Evolutionary conservation across 2,329 filamentous ascomycete species (phyloP), one percentile per base, ranked within the genome.

Genomic region (Nannizziopsis barbatae): DNA sequence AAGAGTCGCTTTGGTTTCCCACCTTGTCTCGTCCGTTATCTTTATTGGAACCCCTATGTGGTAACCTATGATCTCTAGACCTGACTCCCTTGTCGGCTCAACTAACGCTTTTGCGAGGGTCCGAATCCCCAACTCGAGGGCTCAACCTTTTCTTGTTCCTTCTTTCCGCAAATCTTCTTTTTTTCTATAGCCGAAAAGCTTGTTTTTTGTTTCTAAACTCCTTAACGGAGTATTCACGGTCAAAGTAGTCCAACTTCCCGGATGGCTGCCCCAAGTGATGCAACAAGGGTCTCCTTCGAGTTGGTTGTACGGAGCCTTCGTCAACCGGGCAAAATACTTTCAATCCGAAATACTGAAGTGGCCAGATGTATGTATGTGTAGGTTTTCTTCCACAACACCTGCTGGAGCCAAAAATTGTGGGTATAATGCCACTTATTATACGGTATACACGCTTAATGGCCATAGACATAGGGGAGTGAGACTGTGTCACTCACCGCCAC

Each of bases 401-500:
- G 18, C 18, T 45, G 33, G 12, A 42, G 35, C 39, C n/a, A 14
- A 18, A 27, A 36, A 31, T 11, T 12, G 12, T n/a, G 37, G 41
- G 35, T 37, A 47, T 47, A 42, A n/a, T 42, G 12, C 6, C 31
- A 30, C 36, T 9, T 12, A 47, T 20, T 42, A 47, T 47, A 42
- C 45, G 45, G 37, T 47, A 41, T 47, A 47, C 39, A 42, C 5
- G 14, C 18, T 15, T 15, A n/a, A 17, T 2, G 36, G 35, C 14
- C 38, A 22, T 1, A 18, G 17, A 17, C 18, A 36, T 47, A 32
- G 37, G 45, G 41, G 38, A 32, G 18, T 7, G 30, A 32, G 32
- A 8, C 10, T 43, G 46, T 49, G 39, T 44, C 40, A 49, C 46
- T 49, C 40, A 49, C 46, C 46, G 46, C 46, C 41, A 43, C 46